phyloP scores from a whole-genome alignment of 257 asterid genomes.

The Rauvolfia tetraphylla region DNA sequence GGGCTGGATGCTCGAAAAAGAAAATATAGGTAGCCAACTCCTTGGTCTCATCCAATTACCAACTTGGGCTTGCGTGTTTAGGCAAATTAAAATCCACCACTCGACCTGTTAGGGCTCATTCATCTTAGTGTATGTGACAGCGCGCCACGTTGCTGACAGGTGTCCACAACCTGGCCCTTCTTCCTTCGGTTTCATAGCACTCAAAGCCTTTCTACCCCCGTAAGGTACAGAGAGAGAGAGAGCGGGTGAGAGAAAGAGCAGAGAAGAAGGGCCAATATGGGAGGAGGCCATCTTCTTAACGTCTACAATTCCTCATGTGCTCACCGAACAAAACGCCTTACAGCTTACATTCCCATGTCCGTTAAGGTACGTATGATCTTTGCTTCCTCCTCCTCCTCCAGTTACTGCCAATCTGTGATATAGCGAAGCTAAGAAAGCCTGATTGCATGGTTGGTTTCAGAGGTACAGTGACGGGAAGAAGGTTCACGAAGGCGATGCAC shows the following conservation, averaged over 20 bases:
- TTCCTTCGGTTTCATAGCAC: not conserved
- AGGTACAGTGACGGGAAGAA: conserved; percentile 4
- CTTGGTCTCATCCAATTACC: not conserved
- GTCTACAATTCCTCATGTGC: not conserved
- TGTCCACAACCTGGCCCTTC: not conserved
- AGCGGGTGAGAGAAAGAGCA: too few species aligned
- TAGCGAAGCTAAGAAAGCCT: too few species aligned
- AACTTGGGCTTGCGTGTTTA: not conserved
- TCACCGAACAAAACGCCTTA: not conserved
- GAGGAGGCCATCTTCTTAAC: not conserved
- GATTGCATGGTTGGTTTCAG: not conserved
- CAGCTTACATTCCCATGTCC: conserved; percentile 1
- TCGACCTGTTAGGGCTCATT: too few species aligned
- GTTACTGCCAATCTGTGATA: not conserved
- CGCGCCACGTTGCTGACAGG: not conserved
- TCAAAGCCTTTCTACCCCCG: too few species aligned
- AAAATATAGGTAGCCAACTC: too few species aligned
- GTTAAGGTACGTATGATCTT: not conserved
- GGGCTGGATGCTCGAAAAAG: not conserved
- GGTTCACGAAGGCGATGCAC: not conserved
- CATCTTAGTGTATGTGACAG: not conserved
- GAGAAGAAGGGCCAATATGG: not conserved
- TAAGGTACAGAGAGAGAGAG: not conserved
- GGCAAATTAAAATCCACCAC: too few species aligned
- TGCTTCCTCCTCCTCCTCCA: too few species aligned